Evolutionary conservation across 1,139 yeast genomes (phyloP).

Genomic region (Blastobotrys capitulatus): DNA sequence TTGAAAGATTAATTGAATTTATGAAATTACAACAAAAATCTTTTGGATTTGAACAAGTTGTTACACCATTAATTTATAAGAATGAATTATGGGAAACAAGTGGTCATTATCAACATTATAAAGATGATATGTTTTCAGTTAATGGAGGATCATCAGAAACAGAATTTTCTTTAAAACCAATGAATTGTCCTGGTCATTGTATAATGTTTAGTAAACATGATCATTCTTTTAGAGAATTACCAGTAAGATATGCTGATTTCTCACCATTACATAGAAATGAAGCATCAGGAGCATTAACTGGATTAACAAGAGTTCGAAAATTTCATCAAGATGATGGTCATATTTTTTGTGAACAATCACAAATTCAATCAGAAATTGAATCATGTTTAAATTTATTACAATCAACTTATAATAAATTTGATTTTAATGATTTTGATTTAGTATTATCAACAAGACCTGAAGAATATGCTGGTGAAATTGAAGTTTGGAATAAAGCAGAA

Average conservation of each 20-base stretch:
- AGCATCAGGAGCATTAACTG: slow-evolving; percentile 89
- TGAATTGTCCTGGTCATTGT: slow-evolving; percentile 99
- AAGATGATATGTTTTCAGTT: slow-evolving; percentile 90
- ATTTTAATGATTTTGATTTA: slow-evolving; percentile 62
- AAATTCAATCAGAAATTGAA: slow-evolving; percentile 71
- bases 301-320: slow-evolving; percentile 89
- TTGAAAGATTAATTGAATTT: slow-evolving; percentile 69
- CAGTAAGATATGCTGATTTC: slow-evolving; percentile 85
- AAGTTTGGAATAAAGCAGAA: slow-evolving; percentile 87
- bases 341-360: slow-evolving; percentile 77
- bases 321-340: slow-evolving; percentile 99
- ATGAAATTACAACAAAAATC: slow-evolving; percentile 80
- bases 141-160: slow-evolving; percentile 31
- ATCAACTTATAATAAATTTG: slow-evolving; percentile 74
- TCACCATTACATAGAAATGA: slow-evolving; percentile 95
- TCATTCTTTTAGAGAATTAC: slow-evolving; percentile 84
- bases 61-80: slow-evolving; percentile 87
- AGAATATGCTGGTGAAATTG: slow-evolving; percentile 72
- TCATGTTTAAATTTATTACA: slow-evolving; percentile 71
- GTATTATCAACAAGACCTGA: slow-evolving; percentile 88
- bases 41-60: slow-evolving; percentile 87
- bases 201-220: slow-evolving; percentile 75
- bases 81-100: slow-evolving; percentile 82
- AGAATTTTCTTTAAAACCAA: slow-evolving; percentile 79
- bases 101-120: slow-evolving; percentile 95